Evolutionary conservation across 257 asterid species (phyloP).

Genomic region (Rhazya stricta): DNA sequence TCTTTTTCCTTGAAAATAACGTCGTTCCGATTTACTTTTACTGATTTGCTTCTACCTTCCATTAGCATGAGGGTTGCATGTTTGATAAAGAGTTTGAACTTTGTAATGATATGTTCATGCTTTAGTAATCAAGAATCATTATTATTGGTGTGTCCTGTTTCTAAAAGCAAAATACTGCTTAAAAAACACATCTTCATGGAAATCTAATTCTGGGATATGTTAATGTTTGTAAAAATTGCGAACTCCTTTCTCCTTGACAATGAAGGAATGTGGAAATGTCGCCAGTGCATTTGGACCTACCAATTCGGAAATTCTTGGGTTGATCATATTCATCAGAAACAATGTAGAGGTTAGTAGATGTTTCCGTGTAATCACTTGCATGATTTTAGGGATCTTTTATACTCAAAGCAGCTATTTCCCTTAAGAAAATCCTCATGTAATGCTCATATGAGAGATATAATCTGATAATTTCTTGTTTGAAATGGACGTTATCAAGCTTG

Average conservation of each 20-base stretch:
- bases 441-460: neutral
- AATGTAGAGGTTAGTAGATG: slow-evolving; percentile 36
- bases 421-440: neutral
- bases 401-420: neutral
- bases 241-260: slow-evolving; percentile 7
- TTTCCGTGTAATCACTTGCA: neutral
- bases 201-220: slow-evolving; percentile 15
- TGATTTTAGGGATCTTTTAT: neutral
- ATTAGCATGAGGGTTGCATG: too few relatives aligned
- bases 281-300: slow-evolving; percentile 47
- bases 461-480: neutral
- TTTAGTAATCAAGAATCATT: neutral
- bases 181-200: neutral
- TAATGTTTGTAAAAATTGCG: slow-evolving; percentile 15
- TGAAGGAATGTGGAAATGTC: slow-evolving; percentile 56
- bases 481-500: neutral
- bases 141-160: neutral
- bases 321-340: slow-evolving; percentile 29
- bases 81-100: too few relatives aligned
- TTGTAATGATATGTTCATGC: neutral
- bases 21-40: too few relatives aligned
- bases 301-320: slow-evolving; percentile 30
- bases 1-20: too few relatives aligned
- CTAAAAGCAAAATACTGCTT: too few relatives aligned
- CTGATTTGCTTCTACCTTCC: too few relatives aligned